Evolutionary conservation across 108 stramenopile species (phyloP).

Genomic region (Cyclotella choctawhatcheeana): DNA sequence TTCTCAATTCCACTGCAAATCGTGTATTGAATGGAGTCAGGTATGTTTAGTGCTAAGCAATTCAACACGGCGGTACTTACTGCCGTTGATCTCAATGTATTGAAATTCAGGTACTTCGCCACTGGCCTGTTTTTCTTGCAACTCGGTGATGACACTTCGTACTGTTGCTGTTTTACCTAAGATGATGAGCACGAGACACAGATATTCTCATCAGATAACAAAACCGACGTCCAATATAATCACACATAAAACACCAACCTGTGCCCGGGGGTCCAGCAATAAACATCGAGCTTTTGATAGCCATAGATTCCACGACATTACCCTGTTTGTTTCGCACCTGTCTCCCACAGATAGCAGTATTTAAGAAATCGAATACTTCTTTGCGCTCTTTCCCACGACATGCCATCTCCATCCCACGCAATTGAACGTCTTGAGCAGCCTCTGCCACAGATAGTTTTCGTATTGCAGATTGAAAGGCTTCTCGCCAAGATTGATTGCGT

Average conservation of each 20-base stretch:
- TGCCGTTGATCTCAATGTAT: slow-evolving; percentile 85
- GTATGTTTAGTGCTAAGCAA: too few relatives aligned
- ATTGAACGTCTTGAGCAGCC: slow-evolving; percentile 68
- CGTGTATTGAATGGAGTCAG: too few relatives aligned
- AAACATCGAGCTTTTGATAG: slow-evolving; percentile 5
- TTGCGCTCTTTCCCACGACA: slow-evolving; percentile 74
- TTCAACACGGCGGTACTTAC: too few relatives aligned
- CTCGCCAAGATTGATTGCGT: slow-evolving; percentile 47
- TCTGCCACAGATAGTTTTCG: slow-evolving; percentile 73
- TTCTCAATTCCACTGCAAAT: slow-evolving; percentile 86
- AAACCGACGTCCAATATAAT: too few relatives aligned
- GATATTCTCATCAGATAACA: too few relatives aligned
- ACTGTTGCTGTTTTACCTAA: slow-evolving; percentile 86
- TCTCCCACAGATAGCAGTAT: slow-evolving; percentile 58
- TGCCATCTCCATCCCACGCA: slow-evolving; percentile 48
- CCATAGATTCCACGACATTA: too few relatives aligned
- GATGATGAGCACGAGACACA: too few relatives aligned
- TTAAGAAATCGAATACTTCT: slow-evolving; percentile 66
- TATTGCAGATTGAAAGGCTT: slow-evolving; percentile 62
- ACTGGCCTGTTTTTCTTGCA: slow-evolving; percentile 60
- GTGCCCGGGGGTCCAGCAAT: slow-evolving; percentile 72
- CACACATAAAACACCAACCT: slow-evolving; percentile 50
- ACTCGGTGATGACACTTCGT: slow-evolving; percentile 59
- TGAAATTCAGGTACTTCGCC: slow-evolving; percentile 71
- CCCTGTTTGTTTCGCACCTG: too few relatives aligned